A percentile compares a stretch with the other conserved stretches of the same genome.
Evolutionary conservation across 1,284 basidiomycete genomes (phyloP).

Genomic region (Moesziomyces globuligerus): DNA sequence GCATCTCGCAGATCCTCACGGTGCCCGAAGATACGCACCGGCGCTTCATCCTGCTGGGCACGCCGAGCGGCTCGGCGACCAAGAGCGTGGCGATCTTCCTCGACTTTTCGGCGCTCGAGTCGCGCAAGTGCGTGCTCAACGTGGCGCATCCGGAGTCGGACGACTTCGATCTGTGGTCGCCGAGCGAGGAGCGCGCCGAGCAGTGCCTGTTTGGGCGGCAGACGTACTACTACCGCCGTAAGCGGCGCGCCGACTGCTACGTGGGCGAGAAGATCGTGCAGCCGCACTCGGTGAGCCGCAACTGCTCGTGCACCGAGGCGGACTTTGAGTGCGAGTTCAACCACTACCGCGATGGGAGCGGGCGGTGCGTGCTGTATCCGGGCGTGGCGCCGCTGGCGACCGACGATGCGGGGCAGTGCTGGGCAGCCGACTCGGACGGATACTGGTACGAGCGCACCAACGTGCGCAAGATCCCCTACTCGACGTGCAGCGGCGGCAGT

Average conservation of each 20-base stretch:
- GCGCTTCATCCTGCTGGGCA: constrained; percentile 86
- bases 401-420: constrained; percentile 55
- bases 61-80: constrained; percentile 70
- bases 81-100: constrained; percentile 81
- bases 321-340: constrained; percentile 68
- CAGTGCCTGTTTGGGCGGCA: constrained; percentile 64
- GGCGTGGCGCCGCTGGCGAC: constrained; percentile 39
- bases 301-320: constrained; percentile 59
- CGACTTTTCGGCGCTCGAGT: constrained; percentile 80
- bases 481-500: constrained; percentile 56
- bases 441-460: constrained; percentile 66
- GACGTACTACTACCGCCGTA: constrained; percentile 64
- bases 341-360: constrained; percentile 56
- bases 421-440: constrained; percentile 47
- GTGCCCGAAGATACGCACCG: constrained; percentile 90
- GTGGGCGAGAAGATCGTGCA: constrained; percentile 60
- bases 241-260: constrained; percentile 61
- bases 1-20: constrained; percentile 83
- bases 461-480: constrained; percentile 61
- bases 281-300: constrained; percentile 46
- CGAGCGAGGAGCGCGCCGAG: constrained; percentile 61
- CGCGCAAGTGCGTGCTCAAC: constrained; percentile 58
- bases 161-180: constrained; percentile 67
- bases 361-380: constrained; percentile 58
- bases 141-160: constrained; percentile 41